Evolutionary conservation across 805 yeast species (phyloP), one percentile per base, ranked within the genome.

Genomic region (Isabelozyma gotoi): DNA sequence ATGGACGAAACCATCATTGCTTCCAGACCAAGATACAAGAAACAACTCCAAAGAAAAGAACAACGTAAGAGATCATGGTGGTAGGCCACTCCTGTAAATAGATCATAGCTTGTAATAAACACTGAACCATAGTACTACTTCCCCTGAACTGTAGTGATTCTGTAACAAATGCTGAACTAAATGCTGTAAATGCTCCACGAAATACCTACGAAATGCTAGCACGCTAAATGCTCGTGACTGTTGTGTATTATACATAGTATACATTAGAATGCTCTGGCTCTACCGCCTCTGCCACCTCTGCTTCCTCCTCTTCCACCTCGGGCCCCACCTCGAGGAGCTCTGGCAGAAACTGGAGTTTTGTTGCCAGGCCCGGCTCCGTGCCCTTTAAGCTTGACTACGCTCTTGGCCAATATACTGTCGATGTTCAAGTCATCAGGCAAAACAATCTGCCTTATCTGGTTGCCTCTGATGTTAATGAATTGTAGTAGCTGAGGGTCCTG

Each of bases 361-460:
- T 43, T 42, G 17, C 65, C 65, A 7, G 76, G 76, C 16, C 75
- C 73, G n/a, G 72, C 69, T 1, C 76, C 76, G 8, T 63, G 60
- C n/a, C 73, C 73, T 50, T 66, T 74, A 12, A 62, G 58, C 38
- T 67, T 72, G 19, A 67, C 62, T 46, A 65, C 63, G 15, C 81
- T 67, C 52, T 80, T 85, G 14, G 80, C 76, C 39, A 85, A 65
- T 21, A 84, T 59, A 14, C 74, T 65, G 45, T 85, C 92, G 39
- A 92, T 64, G 44, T 92, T 88, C 49, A 91, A 65, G 15, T 90
- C 83, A 52, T 91, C 98, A 0, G 97, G 97, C 21, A 91, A 73
- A 20, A 88, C 70, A 35, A 87, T 85, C 61, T 85, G 83, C 51
- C 98, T 78, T 27, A 91, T 85, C 43, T 88, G 92, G 65, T 84